A percentile compares a stretch with the other conserved stretches of the same genome.
Conservation (phyloP, 495 filamentous ascomycete species). For the Sordaria brevicollis region DNA sequence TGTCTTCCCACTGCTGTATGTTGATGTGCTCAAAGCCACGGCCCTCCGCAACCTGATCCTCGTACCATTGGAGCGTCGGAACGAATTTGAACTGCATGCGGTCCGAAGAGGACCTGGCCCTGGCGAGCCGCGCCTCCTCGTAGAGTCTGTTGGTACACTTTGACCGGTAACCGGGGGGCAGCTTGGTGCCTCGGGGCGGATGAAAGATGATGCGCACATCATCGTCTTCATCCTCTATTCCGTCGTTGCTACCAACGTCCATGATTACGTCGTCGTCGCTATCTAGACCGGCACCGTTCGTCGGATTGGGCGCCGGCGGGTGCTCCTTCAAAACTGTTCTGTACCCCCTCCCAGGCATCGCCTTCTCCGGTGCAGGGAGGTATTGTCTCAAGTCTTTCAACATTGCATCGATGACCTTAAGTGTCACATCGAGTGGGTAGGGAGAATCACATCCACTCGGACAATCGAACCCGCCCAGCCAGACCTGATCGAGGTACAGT, state of each 20-base stretch:
- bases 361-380: slow-evolving; percentile 18
- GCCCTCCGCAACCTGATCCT: slow-evolving; percentile 28
- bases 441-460: slow-evolving; percentile 4
- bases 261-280: slow-evolving; percentile 6
- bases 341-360: slow-evolving; percentile 16
- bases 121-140: slow-evolving; percentile 22
- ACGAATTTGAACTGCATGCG: slow-evolving; percentile 26
- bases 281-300: background rate
- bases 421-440: slow-evolving; percentile 14
- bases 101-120: slow-evolving; percentile 4
- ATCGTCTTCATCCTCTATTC: slow-evolving; percentile 9
- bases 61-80: slow-evolving; percentile 35
- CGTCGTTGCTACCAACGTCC: slow-evolving; percentile 2
- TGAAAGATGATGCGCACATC: slow-evolving; percentile 32
- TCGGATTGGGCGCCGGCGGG: background rate
- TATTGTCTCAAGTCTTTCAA: slow-evolving; percentile 11
- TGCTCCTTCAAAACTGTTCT: background rate
- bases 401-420: slow-evolving; percentile 13
- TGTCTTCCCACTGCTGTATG: slow-evolving; percentile 24
- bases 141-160: slow-evolving; percentile 31
- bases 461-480: slow-evolving; percentile 25
- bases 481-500: slow-evolving; percentile 24
- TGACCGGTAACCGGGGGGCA: slow-evolving; percentile 7
- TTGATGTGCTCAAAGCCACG: slow-evolving; percentile 28
- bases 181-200: slow-evolving; percentile 20